These are phyloP conservation scores for Teratosphaeria destructans DNA, from an alignment of 2,329 filamentous ascomycete species.

Conservation along the genomic window DNA sequence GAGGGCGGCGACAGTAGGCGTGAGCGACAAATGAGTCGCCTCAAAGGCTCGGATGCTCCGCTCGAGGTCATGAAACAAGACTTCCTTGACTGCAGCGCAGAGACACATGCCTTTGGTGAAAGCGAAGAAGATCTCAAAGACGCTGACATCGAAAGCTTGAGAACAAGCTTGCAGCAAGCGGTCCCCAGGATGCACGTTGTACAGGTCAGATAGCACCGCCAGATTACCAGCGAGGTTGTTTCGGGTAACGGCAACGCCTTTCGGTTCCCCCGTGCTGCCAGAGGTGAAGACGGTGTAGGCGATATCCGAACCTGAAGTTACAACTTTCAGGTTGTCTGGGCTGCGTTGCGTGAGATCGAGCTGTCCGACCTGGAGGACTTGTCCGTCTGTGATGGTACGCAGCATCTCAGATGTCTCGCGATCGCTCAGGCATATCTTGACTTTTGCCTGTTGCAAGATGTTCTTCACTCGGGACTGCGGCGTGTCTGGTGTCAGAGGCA, in stretches of 20 bases:
- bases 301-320: slow-evolving; percentile 39
- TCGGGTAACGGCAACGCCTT: slow-evolving; percentile 70
- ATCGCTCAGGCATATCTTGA: slow-evolving; percentile 39
- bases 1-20: slow-evolving; percentile 73
- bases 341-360: slow-evolving; percentile 25
- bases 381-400: slow-evolving; percentile 9
- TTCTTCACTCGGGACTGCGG: slow-evolving; percentile 49
- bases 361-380: slow-evolving; percentile 20
- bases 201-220: slow-evolving; percentile 53
- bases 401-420: slow-evolving; percentile 5
- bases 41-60: slow-evolving; percentile 50
- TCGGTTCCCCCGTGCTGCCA: slow-evolving; percentile 70
- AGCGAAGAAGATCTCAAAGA: slow-evolving; percentile 82
- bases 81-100: slow-evolving; percentile 64
- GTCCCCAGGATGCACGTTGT: slow-evolving; percentile 45
- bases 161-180: slow-evolving; percentile 75
- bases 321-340: slow-evolving; percentile 28
- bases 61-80: slow-evolving; percentile 63
- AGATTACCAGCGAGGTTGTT: slow-evolving; percentile 68
- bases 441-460: slow-evolving; percentile 52
- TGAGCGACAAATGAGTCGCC: slow-evolving; percentile 74
- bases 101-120: slow-evolving; percentile 71
- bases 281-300: slow-evolving; percentile 74
- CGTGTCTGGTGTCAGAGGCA: slow-evolving; percentile 68
- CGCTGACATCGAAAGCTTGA: slow-evolving; percentile 75